Conservation (phyloP, 2,329 filamentous ascomycete genomes). For the Ceratocystis cubensis region DNA sequence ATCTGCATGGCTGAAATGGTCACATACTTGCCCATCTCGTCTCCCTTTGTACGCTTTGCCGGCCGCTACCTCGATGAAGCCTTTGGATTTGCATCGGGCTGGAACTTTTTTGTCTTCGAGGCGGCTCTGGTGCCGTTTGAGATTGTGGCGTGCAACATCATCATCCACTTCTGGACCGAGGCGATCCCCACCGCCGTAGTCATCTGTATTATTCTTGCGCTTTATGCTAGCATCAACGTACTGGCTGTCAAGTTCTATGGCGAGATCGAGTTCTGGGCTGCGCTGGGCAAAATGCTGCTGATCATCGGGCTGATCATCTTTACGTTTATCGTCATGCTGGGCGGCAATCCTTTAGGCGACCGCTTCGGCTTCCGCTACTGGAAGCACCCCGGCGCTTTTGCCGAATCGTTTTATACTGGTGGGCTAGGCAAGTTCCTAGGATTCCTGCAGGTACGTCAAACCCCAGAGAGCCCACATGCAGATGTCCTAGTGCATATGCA, state of each 20-base stretch:
- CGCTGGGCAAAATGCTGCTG: slow-evolving; percentile 58
- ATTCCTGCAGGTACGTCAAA: slow-evolving; percentile 33
- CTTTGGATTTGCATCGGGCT: slow-evolving; percentile 59
- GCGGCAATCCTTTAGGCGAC: slow-evolving; percentile 62
- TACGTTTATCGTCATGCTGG: slow-evolving; percentile 73
- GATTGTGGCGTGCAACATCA: slow-evolving; percentile 50
- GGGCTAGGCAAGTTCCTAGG: slow-evolving; percentile 60
- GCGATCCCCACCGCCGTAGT: slow-evolving; percentile 46
- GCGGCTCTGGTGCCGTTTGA: slow-evolving; percentile 56
- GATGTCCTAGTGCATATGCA: neutral
- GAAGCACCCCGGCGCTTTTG: slow-evolving; percentile 57
- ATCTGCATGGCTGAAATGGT: slow-evolving; percentile 63
- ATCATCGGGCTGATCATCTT: slow-evolving; percentile 60
- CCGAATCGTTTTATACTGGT: slow-evolving; percentile 50
- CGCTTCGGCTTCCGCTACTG: slow-evolving; percentile 59
- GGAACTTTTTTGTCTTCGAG: slow-evolving; percentile 63
- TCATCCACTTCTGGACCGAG: slow-evolving; percentile 52
- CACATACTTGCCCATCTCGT: slow-evolving; percentile 62
- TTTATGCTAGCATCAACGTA: slow-evolving; percentile 50
- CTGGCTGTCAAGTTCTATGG: slow-evolving; percentile 64
- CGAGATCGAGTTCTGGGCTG: slow-evolving; percentile 64
- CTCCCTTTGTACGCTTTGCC: slow-evolving; percentile 66
- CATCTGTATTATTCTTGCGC: slow-evolving; percentile 40
- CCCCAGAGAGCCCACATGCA: neutral
- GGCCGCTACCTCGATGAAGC: slow-evolving; percentile 64